Evolutionary conservation across 768 basidiomycete genomes (phyloP).

Genomic region (Leccinum obscurum): DNA sequence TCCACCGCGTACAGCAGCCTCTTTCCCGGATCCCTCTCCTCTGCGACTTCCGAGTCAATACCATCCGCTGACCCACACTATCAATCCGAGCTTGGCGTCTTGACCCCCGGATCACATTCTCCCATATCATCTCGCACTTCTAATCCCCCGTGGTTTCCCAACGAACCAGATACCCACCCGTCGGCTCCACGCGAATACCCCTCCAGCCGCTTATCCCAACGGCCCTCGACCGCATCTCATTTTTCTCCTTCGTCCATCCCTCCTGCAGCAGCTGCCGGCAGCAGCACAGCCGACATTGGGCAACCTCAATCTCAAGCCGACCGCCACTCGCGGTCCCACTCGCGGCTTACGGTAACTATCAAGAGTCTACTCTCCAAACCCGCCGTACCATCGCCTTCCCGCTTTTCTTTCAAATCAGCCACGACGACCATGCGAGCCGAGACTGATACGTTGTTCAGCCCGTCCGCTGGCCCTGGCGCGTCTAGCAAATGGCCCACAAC

Average conservation of each 20-base stretch:
- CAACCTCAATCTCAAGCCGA: not conserved
- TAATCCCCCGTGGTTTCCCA: constrained; percentile 15
- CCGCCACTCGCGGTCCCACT: constrained; percentile 13
- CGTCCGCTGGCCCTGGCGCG: constrained; percentile 9
- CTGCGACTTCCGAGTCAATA: constrained; percentile 26
- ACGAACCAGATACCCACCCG: constrained; percentile 21
- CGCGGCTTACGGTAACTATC: constrained; percentile 29
- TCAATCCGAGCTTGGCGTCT: constrained; percentile 20
- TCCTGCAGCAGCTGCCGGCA: not conserved
- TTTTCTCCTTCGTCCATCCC: not conserved
- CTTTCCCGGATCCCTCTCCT: constrained; percentile 24
- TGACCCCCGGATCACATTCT: constrained; percentile 13
- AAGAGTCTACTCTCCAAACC: constrained; percentile 40
- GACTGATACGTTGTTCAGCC: constrained; percentile 8
- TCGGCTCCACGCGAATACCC: constrained; percentile 5
- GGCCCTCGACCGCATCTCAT: constrained; percentile 23
- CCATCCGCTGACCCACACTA: constrained; percentile 14
- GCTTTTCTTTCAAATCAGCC: constrained; percentile 22
- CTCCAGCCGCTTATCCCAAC: constrained; percentile 1
- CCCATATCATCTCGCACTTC: constrained; percentile 19
- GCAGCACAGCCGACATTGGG: not conserved
- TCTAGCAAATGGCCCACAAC: not conserved
- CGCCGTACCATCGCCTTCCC: constrained; percentile 22
- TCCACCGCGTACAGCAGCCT: constrained; percentile 23
- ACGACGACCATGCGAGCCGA: constrained; percentile 8